These are phyloP conservation scores for Erysimum cheiranthoides DNA, from an alignment of 345 rosid genomes.

Conservation along the genomic window DNA sequence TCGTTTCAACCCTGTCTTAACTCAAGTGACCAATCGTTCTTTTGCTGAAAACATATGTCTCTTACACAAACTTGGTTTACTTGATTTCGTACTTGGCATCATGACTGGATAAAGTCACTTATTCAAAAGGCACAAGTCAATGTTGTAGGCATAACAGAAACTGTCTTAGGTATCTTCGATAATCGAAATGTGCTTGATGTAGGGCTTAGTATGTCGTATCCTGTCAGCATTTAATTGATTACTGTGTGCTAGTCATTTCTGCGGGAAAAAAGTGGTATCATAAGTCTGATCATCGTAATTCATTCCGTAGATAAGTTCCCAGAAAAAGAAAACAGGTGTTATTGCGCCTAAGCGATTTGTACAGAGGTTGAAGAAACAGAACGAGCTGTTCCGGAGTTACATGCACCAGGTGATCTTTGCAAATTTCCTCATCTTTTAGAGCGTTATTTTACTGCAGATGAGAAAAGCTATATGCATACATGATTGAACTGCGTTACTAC, in stretches of 20 bases:
- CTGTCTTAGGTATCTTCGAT: not conserved
- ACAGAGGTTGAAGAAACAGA: conserved; percentile 98
- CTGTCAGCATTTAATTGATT: not conserved
- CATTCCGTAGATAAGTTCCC: conserved; percentile 76
- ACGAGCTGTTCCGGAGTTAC: conserved; percentile 97
- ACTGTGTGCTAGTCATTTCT: not conserved
- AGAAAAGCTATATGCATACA: not conserved
- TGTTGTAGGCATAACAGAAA: not conserved
- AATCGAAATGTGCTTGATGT: conserved; percentile 1
- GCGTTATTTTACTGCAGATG: not conserved
- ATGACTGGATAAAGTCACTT: not conserved
- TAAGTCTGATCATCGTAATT: not conserved
- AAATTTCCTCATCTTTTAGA: not conserved
- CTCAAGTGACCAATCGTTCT: conserved; percentile 22
- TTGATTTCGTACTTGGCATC: not conserved
- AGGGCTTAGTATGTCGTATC: not conserved
- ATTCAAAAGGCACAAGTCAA: not conserved
- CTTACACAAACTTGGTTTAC: conserved; percentile 19
- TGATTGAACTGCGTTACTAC: conserved; percentile 6
- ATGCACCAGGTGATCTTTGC: conserved; percentile 86
- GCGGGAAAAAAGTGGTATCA: not conserved
- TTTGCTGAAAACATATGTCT: not conserved
- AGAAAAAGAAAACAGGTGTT: conserved; percentile 99
- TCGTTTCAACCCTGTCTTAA: conserved; percentile 4
- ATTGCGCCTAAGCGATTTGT: conserved; percentile 98